These are phyloP conservation scores for Nannochloropsis oceanica DNA, from an alignment of 108 stramenopile species.

Conservation along the genomic window DNA sequence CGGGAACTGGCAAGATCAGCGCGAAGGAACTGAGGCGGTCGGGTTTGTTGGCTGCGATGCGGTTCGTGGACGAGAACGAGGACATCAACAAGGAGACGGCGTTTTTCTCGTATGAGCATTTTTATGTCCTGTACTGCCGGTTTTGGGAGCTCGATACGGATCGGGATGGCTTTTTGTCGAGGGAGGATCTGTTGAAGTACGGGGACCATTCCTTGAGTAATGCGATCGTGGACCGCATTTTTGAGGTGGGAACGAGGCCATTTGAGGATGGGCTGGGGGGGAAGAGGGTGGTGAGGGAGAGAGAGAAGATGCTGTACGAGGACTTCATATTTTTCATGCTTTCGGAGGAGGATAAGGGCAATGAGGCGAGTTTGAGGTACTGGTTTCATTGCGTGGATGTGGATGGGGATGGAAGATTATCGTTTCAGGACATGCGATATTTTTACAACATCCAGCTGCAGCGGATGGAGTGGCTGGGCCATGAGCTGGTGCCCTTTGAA, in stretches of 20 bases:
- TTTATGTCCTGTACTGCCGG: constrained; percentile 95
- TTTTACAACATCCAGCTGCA: constrained; percentile 47
- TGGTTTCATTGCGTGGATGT: constrained; percentile 94
- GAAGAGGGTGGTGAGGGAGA: constrained; percentile 9
- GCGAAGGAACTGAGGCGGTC: constrained; percentile 64
- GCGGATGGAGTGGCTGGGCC: constrained; percentile 90
- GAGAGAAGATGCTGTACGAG: constrained; percentile 56
- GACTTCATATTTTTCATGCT: constrained; percentile 98
- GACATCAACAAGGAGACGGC: constrained; percentile 83
- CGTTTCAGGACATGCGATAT: constrained; percentile 84
- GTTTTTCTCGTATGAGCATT: constrained; percentile 81
- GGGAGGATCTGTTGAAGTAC: constrained; percentile 85
- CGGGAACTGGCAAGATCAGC: constrained; percentile 71
- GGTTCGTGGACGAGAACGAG: constrained; percentile 77
- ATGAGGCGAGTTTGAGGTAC: constrained; percentile 71
- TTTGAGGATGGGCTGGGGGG: constrained; percentile 22
- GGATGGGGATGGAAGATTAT: constrained; percentile 81
- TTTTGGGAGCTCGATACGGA: constrained; percentile 97
- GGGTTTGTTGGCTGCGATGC: constrained; percentile 64
- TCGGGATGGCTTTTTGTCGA: constrained; percentile 74
- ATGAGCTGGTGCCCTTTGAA: constrained; percentile 86
- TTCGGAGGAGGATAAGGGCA: constrained; percentile 90
- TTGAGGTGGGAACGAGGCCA: constrained; percentile 48
- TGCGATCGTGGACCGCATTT: constrained; percentile 93
- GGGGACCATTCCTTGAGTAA: constrained; percentile 80